Percentiles rank a stretch among this genome's conserved stretches.
Evolutionary conservation across 2,329 filamentous ascomycete genomes (phyloP).

Genomic region (Phoma sp.): DNA sequence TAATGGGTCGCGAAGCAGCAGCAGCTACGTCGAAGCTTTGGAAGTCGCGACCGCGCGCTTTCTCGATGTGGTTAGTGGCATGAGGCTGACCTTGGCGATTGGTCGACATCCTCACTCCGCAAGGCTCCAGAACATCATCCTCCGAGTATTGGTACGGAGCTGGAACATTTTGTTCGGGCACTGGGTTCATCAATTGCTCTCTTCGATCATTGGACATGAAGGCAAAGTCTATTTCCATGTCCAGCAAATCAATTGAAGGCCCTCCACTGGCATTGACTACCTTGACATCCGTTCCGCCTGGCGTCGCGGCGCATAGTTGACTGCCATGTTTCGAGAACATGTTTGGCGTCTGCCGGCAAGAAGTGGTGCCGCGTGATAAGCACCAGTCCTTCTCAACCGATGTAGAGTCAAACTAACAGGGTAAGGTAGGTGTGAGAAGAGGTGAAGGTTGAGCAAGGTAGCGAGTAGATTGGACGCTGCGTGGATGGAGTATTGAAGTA

Average conservation of each 20-base stretch:
- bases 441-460: no score
- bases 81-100: constrained; percentile 1
- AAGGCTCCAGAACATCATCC: constrained; percentile 6
- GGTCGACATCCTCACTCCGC: neutral
- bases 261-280: neutral
- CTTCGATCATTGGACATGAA: constrained; percentile 3
- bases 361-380: no score
- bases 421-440: no score
- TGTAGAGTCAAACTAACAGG: no score
- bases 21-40: constrained; percentile 23
- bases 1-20: constrained; percentile 22
- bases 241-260: constrained; percentile 6
- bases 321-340: neutral
- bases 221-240: constrained; percentile 5
- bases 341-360: neutral
- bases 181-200: neutral
- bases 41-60: constrained; percentile 22
- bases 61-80: constrained; percentile 18
- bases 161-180: neutral
- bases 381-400: no score
- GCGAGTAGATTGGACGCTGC: no score
- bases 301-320: neutral
- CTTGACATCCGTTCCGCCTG: neutral
- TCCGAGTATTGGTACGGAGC: neutral
- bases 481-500: no score